Base-by-base conservation (phyloP, 208 protist genomes). In the Trypanosoma boissoni region DNA sequence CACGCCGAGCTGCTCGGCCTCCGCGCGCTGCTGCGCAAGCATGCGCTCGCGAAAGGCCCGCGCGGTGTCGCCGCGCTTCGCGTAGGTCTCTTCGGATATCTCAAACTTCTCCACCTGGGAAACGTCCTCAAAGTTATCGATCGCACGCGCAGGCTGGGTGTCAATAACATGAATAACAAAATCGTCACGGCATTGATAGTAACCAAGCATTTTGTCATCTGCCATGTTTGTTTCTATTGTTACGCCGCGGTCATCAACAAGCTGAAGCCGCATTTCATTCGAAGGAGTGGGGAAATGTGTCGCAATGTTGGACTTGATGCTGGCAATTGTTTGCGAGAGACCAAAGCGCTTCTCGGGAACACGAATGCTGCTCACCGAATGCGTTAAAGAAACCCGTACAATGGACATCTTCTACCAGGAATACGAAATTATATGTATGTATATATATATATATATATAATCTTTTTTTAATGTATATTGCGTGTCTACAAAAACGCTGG, bases 41-140 rank as follows among this genome's bases (percentile, higher is more conserved):
- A 90, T 86, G 18, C 73, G 78, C 45, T 83, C 55, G 48, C 92
- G 94, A 62, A 91, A 91, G 14, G 72, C 78, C 16, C 90, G 68
- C 7, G 92, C 41, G 61, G 91, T 93, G 64, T 95, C 80, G 39
- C 70, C 62, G 45, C 90, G 86, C 62, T 90, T 90, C n/a, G 78
- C 67, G 74, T 88, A 97, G 48, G 93, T 87, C 66, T 93, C 86
- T 49, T 97, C 90, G 4, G 83, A 65, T 49, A 97, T 95, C 32
- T 88, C 84, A 55, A 81, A 97, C 74, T 97, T 97, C 70, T 97
- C 68, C 28, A 97, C 88, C 67, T 93, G 58, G 1, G 80, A 87
- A 10, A 94, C 74, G 62, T 96, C 90, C 20, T 91, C 81, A 67
- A 68, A 95, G 59, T 84, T 84, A 20, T 79, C 68, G 5, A 90